Evolutionary conservation across 441 rosid species (phyloP), one percentile per base, ranked within the genome.

Genomic region (Pelargonium australe): DNA sequence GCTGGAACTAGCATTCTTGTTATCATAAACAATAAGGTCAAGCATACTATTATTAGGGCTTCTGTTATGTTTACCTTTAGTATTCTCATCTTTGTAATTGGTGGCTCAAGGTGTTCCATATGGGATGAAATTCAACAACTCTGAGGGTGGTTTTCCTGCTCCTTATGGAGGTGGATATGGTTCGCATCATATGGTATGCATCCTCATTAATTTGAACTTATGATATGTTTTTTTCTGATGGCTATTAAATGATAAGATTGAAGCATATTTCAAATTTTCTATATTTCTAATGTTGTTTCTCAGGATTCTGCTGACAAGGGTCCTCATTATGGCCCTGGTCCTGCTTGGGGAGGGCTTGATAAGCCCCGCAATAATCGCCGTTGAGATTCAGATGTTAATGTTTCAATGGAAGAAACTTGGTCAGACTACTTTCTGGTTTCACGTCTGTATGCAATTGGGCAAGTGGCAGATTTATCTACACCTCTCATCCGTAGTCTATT

Each of bases 301-400:
- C 79, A 95, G 99, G 89, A 86, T 80, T 79, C 81, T 79, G 77
- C 87, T 71, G 89, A 86, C 64, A 83, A 84, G 73, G 84, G 81
- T 78, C 91, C 85, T 68, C 75, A 80, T 57, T 88, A 85, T 79
- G 91, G 89, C 69, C 83, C 89, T 44, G 85, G 87, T 70, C 80
- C 92, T 77, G 86, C 91, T 49, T 84, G 93, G 90, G 92, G 78
- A 55, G 75, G 72, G 72, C 47, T 58, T 55, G 79, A 95, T 78
- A 90, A 86, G 79, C 69, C 87, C 65, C 94, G 79, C 70, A 53
- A 75, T 77, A 80, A 72, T 75, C 92, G 87, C 64, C 96, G 83
- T 73, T 95, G 81, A 89, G 75, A 69, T 70, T 31, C 63, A 69
- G 68, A 45, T 40, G 70, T 68, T 77, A 63, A 68, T 53, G 64